Percentiles rank a stretch among this genome's conserved stretches.
Conservation (phyloP, 169 alveolate species). For the Babesia bovis region DNA sequence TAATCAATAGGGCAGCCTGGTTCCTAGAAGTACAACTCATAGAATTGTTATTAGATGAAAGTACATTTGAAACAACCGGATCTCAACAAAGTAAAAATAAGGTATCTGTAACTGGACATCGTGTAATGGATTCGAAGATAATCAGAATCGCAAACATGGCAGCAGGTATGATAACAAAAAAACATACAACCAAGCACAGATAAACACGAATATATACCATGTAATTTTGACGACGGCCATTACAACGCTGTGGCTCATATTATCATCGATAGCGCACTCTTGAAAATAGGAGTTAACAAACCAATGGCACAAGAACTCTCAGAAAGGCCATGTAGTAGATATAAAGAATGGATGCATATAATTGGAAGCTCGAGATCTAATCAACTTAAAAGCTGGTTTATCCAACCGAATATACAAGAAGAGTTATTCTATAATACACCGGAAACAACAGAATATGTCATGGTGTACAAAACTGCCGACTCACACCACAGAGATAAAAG, state of each 20-base stretch:
- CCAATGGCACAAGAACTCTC: not conserved
- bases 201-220: constrained; percentile 1
- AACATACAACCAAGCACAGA: not conserved
- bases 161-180: not conserved
- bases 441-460: too few relatives aligned
- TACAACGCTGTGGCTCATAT: constrained; percentile 13
- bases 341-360: not conserved
- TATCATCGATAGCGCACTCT: not conserved
- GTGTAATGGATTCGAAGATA: constrained; percentile 14
- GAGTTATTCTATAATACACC: too few relatives aligned
- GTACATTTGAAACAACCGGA: too few relatives aligned
- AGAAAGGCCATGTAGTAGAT: not conserved
- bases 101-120: too few relatives aligned
- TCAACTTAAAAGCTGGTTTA: constrained; percentile 1
- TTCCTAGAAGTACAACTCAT: constrained; percentile 35
- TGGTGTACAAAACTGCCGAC: not conserved
- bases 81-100: too few relatives aligned
- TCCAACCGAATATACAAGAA: constrained; percentile 1
- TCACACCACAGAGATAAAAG: not conserved
- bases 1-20: constrained; percentile 4
- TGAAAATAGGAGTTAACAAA: not conserved
- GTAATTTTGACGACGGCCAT: constrained; percentile 16
- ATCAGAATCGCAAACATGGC: constrained; percentile 18
- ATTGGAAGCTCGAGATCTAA: not conserved
- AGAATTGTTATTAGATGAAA: not conserved